These are phyloP conservation scores for Metschnikowia baotianmanensis DNA, from an alignment of 805 yeast genomes.

Conservation along the genomic window DNA sequence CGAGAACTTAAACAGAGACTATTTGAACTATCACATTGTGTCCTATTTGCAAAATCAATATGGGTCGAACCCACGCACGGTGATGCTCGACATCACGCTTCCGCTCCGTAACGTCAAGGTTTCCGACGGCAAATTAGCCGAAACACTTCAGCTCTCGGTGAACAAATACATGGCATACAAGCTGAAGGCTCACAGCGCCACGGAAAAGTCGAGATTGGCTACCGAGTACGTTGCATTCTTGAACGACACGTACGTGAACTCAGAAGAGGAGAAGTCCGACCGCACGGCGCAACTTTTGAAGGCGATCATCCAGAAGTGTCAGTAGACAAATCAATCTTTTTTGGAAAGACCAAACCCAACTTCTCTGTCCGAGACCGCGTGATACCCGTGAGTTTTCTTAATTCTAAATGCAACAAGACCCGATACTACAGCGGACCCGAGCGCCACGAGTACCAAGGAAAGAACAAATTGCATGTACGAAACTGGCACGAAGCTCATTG, in stretches of 20 bases:
- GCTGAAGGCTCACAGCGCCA: slow-evolving; percentile 35
- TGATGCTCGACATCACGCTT: slow-evolving; percentile 57
- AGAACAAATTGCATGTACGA: slow-evolving; percentile 22
- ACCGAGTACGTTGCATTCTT: slow-evolving; percentile 25
- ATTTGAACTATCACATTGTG: slow-evolving; percentile 65
- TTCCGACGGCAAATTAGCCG: slow-evolving; percentile 48
- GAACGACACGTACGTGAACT: slow-evolving; percentile 25
- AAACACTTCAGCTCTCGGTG: slow-evolving; percentile 62
- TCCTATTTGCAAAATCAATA: slow-evolving; percentile 46
- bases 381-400: slow-evolving; percentile 22
- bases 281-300: slow-evolving; percentile 32
- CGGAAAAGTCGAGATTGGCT: slow-evolving; percentile 33
- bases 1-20: slow-evolving; percentile 62
- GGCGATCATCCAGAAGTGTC: slow-evolving; percentile 41
- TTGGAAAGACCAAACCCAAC: slow-evolving; percentile 19
- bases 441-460: slow-evolving; percentile 22
- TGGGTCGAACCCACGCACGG: slow-evolving; percentile 38
- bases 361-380: slow-evolving; percentile 24
- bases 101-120: slow-evolving; percentile 57
- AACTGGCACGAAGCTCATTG: slow-evolving; percentile 28
- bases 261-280: slow-evolving; percentile 21
- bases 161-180: slow-evolving; percentile 66
- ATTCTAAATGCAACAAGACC: slow-evolving; percentile 26
- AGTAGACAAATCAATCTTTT: slow-evolving; percentile 19
- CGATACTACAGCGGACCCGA: slow-evolving; percentile 25